Conservation (phyloP, 805 yeast species). For the Millerozyma miso region DNA sequence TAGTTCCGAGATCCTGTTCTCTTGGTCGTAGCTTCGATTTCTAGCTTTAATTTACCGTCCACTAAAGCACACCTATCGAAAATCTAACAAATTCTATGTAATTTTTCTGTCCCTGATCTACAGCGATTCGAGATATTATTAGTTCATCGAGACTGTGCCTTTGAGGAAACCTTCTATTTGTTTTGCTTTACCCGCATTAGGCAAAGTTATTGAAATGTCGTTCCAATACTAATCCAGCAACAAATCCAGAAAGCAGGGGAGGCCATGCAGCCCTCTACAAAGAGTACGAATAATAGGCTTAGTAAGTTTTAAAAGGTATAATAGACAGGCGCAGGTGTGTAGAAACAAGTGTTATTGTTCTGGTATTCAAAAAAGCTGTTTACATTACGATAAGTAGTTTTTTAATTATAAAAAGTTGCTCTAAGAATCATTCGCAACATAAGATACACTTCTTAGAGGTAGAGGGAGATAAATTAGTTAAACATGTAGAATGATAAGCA, state of each 20-base stretch:
- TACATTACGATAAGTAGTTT: too few species aligned
- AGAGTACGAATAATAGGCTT: too few species aligned
- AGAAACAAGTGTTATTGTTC: too few species aligned
- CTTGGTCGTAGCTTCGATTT: background rate
- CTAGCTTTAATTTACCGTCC: background rate
- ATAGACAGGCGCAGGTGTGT: too few species aligned
- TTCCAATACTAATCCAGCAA: background rate
- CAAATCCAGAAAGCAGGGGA: background rate
- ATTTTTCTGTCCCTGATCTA: background rate
- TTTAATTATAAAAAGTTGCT: too few species aligned
- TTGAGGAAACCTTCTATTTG: background rate
- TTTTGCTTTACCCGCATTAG: background rate
- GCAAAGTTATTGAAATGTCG: background rate
- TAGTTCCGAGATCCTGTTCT: background rate
- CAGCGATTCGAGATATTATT: background rate
- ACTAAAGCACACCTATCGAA: background rate
- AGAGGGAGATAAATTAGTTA: constrained; percentile 37
- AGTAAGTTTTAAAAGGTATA: too few species aligned
- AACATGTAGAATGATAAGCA: constrained; percentile 58
- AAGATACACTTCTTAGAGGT: constrained; percentile 19
- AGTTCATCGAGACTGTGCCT: background rate
- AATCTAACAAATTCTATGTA: background rate
- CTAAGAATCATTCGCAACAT: constrained; percentile 12
- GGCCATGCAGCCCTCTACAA: too few species aligned
- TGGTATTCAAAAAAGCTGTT: too few species aligned